These are phyloP conservation scores for Alliaria petiolata DNA, from an alignment of 345 rosid species.

Conservation along the genomic window DNA sequence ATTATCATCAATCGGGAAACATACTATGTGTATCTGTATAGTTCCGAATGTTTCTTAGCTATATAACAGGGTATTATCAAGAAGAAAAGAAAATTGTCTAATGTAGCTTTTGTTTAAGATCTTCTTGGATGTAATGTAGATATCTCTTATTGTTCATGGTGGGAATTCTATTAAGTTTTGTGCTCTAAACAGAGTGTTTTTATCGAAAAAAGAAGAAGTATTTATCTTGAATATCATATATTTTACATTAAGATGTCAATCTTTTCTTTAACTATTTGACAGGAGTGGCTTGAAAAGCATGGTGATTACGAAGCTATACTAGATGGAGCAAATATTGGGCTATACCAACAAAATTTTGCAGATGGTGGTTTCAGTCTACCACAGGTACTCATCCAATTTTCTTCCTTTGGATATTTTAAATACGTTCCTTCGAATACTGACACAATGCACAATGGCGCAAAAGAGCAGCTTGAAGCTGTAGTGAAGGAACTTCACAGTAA, in stretches of 20 bases:
- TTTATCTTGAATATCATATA: background rate
- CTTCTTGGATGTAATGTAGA: background rate
- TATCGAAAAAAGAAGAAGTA: background rate
- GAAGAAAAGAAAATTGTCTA: background rate
- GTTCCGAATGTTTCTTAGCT: background rate
- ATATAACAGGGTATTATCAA: background rate
- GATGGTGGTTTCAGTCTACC: conserved; percentile 74
- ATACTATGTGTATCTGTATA: background rate
- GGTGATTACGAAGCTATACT: conserved; percentile 64
- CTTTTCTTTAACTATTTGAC: background rate
- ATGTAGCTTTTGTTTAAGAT: background rate
- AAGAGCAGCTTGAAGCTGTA: conserved; percentile 85
- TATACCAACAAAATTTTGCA: conserved; percentile 82
- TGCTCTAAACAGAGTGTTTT: background rate
- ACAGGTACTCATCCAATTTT: conserved; percentile 49
- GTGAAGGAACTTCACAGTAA: conserved; percentile 51
- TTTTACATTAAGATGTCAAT: background rate
- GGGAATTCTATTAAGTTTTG: no score
- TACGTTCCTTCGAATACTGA: background rate
- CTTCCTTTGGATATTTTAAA: background rate
- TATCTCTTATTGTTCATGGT: background rate
- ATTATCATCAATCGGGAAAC: background rate
- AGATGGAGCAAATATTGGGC: conserved; percentile 93
- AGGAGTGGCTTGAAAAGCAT: conserved; percentile 76
- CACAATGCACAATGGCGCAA: conserved; percentile 24